Conservation (phyloP, 148 eudicot genomes). For the Euryodendron excelsum region DNA sequence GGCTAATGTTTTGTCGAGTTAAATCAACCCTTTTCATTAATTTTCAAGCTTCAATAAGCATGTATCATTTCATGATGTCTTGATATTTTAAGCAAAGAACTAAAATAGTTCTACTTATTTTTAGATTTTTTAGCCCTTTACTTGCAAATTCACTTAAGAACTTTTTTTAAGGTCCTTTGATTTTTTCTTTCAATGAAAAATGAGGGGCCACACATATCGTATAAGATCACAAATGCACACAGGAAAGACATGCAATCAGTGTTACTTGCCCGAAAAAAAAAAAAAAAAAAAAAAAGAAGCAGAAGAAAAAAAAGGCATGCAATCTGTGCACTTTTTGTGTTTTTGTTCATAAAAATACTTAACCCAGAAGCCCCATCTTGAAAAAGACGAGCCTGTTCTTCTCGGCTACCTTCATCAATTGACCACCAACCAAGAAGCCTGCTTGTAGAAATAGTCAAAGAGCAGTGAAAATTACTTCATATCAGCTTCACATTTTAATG, state of each 20-base stretch:
- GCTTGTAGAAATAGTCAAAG: constrained; percentile 12
- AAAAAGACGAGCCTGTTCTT: constrained; percentile 83
- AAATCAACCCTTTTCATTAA: not conserved
- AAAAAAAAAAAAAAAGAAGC: too few relatives aligned
- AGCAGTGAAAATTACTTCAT: constrained; percentile 1
- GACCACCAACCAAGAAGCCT: constrained; percentile 99
- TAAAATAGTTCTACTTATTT: not conserved
- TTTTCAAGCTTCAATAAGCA: not conserved
- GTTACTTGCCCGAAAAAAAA: too few relatives aligned
- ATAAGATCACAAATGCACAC: not conserved
- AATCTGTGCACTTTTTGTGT: not conserved
- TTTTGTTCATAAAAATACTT: constrained; percentile 15
- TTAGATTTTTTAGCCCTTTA: not conserved
- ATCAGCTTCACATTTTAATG: not conserved
- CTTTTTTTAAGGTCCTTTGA: not conserved
- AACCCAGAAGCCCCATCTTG: constrained; percentile 78
- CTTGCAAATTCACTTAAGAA: not conserved
- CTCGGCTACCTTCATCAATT: constrained; percentile 94
- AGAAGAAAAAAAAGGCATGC: not conserved
- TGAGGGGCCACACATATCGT: not conserved
- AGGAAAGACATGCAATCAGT: not conserved
- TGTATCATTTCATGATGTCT: not conserved
- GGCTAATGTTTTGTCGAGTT: not conserved
- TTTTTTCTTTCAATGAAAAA: not conserved
- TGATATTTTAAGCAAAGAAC: not conserved